phyloP scores from a whole-genome alignment of 2,329 filamentous ascomycete species.

The Fusarium sp. region DNA sequence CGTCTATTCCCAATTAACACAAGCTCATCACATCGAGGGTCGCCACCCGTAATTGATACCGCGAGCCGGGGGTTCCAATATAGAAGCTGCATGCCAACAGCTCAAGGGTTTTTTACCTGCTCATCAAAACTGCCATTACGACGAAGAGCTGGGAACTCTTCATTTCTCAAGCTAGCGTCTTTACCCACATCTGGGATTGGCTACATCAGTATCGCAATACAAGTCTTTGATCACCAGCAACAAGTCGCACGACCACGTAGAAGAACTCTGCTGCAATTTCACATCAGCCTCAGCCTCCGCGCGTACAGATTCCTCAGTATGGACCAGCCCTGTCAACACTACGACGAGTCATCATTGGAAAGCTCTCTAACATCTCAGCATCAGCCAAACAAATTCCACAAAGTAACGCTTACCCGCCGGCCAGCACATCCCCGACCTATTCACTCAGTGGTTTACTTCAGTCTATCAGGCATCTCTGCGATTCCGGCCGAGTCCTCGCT shows the following conservation, averaged over 20 bases:
- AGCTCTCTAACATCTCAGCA: neutral
- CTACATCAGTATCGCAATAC: fast-evolving
- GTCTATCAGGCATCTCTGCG: too few species aligned
- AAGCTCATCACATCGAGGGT: constrained; percentile 12
- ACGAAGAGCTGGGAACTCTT: neutral
- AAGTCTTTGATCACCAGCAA: fast-evolving
- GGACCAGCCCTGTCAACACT: fast-evolving
- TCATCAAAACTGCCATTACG: fast-evolving
- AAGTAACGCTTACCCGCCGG: fast-evolving
- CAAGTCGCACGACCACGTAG: too few species aligned
- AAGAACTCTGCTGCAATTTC: too few species aligned
- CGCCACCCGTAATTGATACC: constrained; percentile 1
- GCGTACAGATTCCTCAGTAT: too few species aligned
- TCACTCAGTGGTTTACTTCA: neutral
- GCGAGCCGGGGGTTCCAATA: neutral
- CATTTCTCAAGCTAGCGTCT: neutral
- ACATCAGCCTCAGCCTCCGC: too few species aligned
- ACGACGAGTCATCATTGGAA: fast-evolving
- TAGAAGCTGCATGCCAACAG: neutral
- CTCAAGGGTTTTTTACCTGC: neutral
- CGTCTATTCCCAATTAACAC: neutral
- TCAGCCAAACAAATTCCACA: neutral
- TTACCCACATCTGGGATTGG: neutral
- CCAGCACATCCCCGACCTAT: neutral
- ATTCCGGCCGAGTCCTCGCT: too few species aligned